Evolutionary conservation across 768 basidiomycete species (phyloP).

Genomic region (Hericium erinaceus): DNA sequence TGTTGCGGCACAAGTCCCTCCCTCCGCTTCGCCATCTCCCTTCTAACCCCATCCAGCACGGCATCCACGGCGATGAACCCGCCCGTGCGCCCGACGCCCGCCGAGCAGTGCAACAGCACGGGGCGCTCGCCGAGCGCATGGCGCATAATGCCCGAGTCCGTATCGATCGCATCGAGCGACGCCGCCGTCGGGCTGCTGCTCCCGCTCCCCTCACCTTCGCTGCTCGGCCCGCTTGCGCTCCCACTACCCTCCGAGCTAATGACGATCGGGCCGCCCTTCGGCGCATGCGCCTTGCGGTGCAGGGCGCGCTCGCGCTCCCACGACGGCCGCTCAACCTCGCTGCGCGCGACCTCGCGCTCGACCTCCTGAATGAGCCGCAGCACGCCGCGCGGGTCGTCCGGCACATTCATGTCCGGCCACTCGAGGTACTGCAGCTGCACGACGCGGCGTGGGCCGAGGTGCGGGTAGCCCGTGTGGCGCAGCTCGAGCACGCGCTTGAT

Average conservation of each 20-base stretch:
- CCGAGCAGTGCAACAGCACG: conserved; percentile 82
- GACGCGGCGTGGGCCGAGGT: conserved; percentile 52
- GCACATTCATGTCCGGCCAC: conserved; percentile 97
- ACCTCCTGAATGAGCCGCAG: conserved; percentile 68
- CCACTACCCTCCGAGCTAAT: conserved; percentile 4
- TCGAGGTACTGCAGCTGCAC: conserved; percentile 87
- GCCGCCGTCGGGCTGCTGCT: conserved; percentile 9
- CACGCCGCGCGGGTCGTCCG: conserved; percentile 69
- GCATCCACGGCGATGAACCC: conserved; percentile 88
- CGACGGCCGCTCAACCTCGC: conserved; percentile 12
- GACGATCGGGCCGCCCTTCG: not conserved
- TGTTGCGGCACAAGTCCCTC: conserved; percentile 17
- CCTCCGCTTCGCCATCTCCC: conserved; percentile 39
- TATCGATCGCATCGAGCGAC: conserved; percentile 33
- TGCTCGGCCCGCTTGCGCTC: conserved; percentile 1
- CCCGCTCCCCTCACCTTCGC: conserved; percentile 6
- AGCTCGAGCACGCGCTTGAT: conserved; percentile 65
- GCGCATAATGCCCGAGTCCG: conserved; percentile 44
- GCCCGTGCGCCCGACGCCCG: conserved; percentile 92
- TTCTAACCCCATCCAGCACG: conserved; percentile 63
- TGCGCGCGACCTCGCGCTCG: conserved; percentile 26
- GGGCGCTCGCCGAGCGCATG: conserved; percentile 48
- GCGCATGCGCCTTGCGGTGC: conserved; percentile 14
- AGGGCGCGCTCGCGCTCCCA: conserved; percentile 18
- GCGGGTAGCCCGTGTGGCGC: conserved; percentile 49